Conservation (phyloP, 164 flowering plant genomes). For the Sedum album region DNA sequence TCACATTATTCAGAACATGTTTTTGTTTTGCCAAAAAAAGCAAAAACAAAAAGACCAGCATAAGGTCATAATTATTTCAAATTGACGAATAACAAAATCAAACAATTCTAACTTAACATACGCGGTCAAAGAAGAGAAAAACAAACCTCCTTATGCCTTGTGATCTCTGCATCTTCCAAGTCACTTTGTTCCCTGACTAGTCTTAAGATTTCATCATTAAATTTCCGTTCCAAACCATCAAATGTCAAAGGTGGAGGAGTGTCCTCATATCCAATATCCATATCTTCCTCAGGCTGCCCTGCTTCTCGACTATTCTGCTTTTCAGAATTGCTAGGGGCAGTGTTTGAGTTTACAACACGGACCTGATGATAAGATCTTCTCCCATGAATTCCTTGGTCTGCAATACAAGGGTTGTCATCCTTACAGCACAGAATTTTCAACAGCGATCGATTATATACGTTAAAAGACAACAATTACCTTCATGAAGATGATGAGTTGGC, state of each 20-base stretch:
- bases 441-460: neutral
- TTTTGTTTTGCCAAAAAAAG: too few species aligned
- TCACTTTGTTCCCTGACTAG: constrained; percentile 54
- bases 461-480: constrained; percentile 13
- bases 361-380: constrained; percentile 39
- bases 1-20: constrained; percentile 4
- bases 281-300: constrained; percentile 36
- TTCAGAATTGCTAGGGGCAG: constrained; percentile 19
- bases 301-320: constrained; percentile 34
- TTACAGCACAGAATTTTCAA: neutral
- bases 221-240: constrained; percentile 54
- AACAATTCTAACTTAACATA: neutral
- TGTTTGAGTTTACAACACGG: constrained; percentile 33
- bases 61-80: too few species aligned
- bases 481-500: constrained; percentile 17
- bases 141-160: constrained; percentile 69
- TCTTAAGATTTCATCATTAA: constrained; percentile 44
- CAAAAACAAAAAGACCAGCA: too few species aligned
- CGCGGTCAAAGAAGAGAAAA: neutral
- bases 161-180: constrained; percentile 65
- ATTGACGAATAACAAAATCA: too few species aligned
- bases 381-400: constrained; percentile 42
- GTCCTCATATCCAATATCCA: constrained; percentile 53
- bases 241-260: constrained; percentile 26
- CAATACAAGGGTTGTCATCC: constrained; percentile 4